phyloP scores from a whole-genome alignment of 495 filamentous ascomycete species.

The Aspergillus bertholletiae region DNA sequence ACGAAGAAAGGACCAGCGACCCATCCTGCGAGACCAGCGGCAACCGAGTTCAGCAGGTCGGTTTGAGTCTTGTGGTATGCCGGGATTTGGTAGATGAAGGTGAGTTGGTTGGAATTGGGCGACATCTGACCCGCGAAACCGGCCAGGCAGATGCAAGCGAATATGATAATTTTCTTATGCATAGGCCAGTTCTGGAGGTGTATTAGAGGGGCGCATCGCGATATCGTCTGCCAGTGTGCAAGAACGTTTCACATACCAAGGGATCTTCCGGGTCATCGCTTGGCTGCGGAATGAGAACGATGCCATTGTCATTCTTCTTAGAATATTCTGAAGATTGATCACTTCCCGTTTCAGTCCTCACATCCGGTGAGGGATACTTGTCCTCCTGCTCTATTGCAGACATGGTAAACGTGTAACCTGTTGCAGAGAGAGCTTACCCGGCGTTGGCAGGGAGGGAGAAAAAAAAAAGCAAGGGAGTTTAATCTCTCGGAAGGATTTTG shows the following conservation, averaged over 20 bases:
- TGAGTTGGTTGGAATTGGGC: conserved; percentile 31
- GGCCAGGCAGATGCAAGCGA: conserved; percentile 28
- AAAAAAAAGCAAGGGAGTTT: background rate
- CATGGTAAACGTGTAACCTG: background rate
- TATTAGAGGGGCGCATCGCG: background rate
- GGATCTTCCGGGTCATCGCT: conserved; percentile 45
- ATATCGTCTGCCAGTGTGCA: background rate
- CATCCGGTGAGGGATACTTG: background rate
- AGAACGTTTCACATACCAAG: conserved; percentile 22
- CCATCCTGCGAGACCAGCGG: conserved; percentile 32
- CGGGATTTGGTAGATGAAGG: conserved; percentile 26
- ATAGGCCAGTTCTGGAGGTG: conserved; percentile 39
- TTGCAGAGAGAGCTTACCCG: background rate
- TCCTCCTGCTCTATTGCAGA: background rate
- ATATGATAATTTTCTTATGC: conserved; percentile 39
- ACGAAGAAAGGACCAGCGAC: conserved; percentile 42
- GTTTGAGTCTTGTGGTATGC: conserved; percentile 26
- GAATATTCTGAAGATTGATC: background rate
- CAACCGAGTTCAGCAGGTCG: conserved; percentile 33
- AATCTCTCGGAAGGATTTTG: background rate
- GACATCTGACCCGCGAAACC: conserved; percentile 29
- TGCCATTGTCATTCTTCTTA: conserved; percentile 10
- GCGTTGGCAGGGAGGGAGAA: background rate
- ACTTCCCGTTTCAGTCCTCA: background rate
- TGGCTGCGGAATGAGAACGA: conserved; percentile 47